Evolutionary conservation across 331 rosid genomes (phyloP), one percentile per base, ranked within the genome.

Genomic region (Malus hybrid): DNA sequence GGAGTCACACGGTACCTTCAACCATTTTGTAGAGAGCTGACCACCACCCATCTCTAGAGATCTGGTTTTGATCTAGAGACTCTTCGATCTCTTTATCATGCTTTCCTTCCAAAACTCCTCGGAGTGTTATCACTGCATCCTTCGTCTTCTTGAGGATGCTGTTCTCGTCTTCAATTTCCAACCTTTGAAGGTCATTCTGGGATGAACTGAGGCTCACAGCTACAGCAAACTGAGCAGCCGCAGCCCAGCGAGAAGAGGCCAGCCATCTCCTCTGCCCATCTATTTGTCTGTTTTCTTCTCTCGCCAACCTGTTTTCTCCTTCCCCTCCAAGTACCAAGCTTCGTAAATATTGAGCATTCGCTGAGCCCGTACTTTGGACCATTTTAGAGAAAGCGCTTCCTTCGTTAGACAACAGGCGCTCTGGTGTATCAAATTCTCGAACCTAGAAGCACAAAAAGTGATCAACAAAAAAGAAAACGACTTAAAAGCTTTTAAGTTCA

Each of bases 41-140:
- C 89, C 89, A 85, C 89, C 87, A 85, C 67, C 89, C 83, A 74
- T 85, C 89, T 69, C 77, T 67, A 28, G 89, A 82, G 57, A 82
- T 44, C 76, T 77, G 72, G 55, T 83, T 56, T 42, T 63, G 86
- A 32, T 77, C 78, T 28, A 85, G 75, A 16, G 80, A 77, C 78
- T 82, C 77, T 28, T 85, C 79, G 48, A 85, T 85, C 14, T 33
- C 83, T 46, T 77, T 68, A 70, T 83, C 76, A 63, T 70, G 86
- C 65, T 83, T 83, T 62, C 89, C 87, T 74, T 81, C 87, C 81
- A 83, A 62, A 69, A 85, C 86, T 52, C 86, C 89, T 5, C 79
- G 79, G 67, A 85, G 80, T 34, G 80, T 80, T 70, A 80, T 77
- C 32, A 85, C 85, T 5, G 89, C 89, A 28, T 85, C 85, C 75